Conservation (phyloP, 148 eudicot genomes). For the Chenopodium quinoa region DNA sequence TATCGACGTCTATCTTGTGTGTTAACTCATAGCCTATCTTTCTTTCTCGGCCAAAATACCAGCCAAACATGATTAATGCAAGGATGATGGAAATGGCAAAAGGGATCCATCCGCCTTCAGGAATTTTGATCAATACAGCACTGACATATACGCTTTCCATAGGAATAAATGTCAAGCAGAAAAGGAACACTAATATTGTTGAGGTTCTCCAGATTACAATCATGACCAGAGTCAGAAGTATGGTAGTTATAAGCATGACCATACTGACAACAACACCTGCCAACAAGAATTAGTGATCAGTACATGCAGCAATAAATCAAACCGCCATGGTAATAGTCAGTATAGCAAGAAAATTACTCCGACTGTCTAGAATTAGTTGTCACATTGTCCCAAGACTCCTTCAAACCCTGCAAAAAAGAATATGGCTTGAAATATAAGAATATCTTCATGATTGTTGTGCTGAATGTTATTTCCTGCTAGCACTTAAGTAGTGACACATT, state of each 20-base stretch:
- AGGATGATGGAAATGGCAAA: constrained; percentile 59
- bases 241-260: constrained; percentile 72
- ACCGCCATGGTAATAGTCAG: neutral
- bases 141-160: constrained; percentile 60
- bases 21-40: constrained; percentile 47
- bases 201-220: constrained; percentile 64
- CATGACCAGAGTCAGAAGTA: constrained; percentile 63
- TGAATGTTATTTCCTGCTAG: no score
- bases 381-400: no score
- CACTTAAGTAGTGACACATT: no score
- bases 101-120: constrained; percentile 82
- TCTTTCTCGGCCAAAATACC: constrained; percentile 62
- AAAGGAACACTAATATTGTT: constrained; percentile 40
- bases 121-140: constrained; percentile 56
- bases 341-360: no score
- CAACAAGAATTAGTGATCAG: constrained; percentile 5
- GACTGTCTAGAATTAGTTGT: no score
- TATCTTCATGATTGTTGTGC: no score
- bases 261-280: constrained; percentile 70
- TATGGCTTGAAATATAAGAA: no score
- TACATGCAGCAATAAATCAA: neutral
- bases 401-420: no score
- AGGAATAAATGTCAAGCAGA: constrained; percentile 39
- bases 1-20: constrained; percentile 50
- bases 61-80: constrained; percentile 60